Evolutionary conservation across 331 rosid genomes (phyloP).

Genomic region (Stylosanthes scabra): DNA sequence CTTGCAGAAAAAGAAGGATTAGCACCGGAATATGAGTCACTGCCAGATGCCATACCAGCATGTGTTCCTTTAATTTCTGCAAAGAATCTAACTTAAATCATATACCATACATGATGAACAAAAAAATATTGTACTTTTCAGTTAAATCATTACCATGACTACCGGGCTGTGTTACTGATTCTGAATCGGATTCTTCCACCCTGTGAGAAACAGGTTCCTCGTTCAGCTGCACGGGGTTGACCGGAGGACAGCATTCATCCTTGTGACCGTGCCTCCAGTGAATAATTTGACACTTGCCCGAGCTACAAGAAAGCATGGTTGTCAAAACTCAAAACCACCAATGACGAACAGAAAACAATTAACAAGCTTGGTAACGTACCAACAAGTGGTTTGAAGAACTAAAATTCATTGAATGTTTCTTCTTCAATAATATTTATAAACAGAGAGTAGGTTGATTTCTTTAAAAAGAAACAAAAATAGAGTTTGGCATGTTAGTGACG

Average conservation of each 20-base stretch:
- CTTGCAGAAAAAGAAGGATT: conserved; percentile 48
- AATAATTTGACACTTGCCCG: conserved; percentile 88
- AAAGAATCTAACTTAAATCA: conserved; percentile 41
- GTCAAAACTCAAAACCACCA: conserved; percentile 30
- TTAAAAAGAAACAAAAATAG: background rate
- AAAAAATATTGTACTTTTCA: conserved; percentile 28
- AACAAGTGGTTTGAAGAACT: background rate
- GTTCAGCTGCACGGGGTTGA: conserved; percentile 32
- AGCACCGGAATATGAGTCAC: conserved; percentile 35
- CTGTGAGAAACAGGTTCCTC: conserved; percentile 40
- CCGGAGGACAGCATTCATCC: conserved; percentile 69
- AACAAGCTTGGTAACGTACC: conserved; percentile 27
- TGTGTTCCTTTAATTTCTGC: conserved; percentile 49
- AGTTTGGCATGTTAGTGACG: conserved; percentile 14
- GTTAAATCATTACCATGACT: conserved; percentile 48
- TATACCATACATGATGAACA: conserved; percentile 28
- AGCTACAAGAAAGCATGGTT: conserved; percentile 64
- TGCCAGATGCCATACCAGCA: conserved; percentile 40
- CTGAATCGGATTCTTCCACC: conserved; percentile 19
- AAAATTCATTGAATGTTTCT: conserved; percentile 29
- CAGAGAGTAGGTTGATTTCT: background rate
- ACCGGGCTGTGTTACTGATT: conserved; percentile 33
- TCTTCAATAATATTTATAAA: background rate
- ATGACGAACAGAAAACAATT: background rate
- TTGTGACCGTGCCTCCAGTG: conserved; percentile 94